A percentile compares a stretch with the other conserved stretches of the same genome.
phyloP scores from a whole-genome alignment of 225 moss, liverwort and hornwort genomes.

The Sphagnum tenellum region DNA sequence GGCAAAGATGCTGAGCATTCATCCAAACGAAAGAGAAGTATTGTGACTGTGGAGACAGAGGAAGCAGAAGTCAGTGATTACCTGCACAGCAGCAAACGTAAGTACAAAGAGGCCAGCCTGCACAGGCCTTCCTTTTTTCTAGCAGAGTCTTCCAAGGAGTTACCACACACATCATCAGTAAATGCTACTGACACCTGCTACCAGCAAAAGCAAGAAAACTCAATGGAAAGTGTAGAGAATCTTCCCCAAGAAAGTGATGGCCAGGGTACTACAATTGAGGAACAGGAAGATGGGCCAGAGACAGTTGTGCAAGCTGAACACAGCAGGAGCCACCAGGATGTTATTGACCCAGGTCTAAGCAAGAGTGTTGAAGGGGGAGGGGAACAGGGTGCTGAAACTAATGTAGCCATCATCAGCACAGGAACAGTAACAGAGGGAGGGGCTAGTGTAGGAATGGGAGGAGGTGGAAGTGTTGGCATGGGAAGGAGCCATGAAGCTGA shows the following conservation, averaged over 20 bases:
- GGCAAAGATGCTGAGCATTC: slow-evolving; percentile 27
- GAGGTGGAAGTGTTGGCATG: slow-evolving; percentile 42
- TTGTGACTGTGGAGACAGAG: slow-evolving; percentile 18
- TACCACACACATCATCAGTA: slow-evolving; percentile 83
- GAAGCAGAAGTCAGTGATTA: slow-evolving; percentile 26
- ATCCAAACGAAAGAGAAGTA: slow-evolving; percentile 24
- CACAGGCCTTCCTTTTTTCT: slow-evolving; percentile 22
- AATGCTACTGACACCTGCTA: slow-evolving; percentile 75
- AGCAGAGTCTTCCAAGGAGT: slow-evolving; percentile 42
- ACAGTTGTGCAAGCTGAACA: slow-evolving; percentile 45
- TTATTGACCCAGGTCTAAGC: slow-evolving; percentile 46
- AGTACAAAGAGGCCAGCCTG: slow-evolving; percentile 24
- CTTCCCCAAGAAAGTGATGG: slow-evolving; percentile 58
- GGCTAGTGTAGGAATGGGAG: slow-evolving; percentile 36
- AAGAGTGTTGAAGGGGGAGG: slow-evolving; percentile 51
- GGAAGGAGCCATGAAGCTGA: slow-evolving; percentile 61
- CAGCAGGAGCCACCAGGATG: slow-evolving; percentile 27
- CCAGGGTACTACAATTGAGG: slow-evolving; percentile 50
- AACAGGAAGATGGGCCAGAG: slow-evolving; percentile 45
- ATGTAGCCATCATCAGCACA: slow-evolving; percentile 39
- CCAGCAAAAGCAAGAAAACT: slow-evolving; percentile 71
- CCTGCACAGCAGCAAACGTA: slow-evolving; percentile 28
- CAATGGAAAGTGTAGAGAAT: slow-evolving; percentile 95
- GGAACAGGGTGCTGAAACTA: slow-evolving; percentile 48
- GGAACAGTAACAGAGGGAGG: slow-evolving; percentile 40